Conservation (phyloP, 2,329 filamentous ascomycete species). For the Pyrenophora graminea region DNA sequence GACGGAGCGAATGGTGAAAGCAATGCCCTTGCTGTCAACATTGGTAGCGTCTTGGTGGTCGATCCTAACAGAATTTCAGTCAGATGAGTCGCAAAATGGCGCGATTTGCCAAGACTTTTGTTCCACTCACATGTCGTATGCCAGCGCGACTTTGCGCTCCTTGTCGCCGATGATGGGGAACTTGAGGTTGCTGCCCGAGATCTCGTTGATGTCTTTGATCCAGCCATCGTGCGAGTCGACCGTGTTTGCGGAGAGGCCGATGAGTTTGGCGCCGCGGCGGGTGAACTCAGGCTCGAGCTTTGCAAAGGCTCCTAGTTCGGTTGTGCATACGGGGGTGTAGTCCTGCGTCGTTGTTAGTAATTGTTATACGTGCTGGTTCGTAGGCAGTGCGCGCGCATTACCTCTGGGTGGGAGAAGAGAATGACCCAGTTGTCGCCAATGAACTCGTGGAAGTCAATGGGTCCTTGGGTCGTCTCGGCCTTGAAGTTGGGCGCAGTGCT, state of each 20-base stretch:
- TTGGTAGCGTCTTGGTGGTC: slow-evolving; percentile 62
- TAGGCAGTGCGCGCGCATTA: no score
- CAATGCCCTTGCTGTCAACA: slow-evolving; percentile 60
- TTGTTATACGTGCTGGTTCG: no score
- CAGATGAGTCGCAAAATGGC: slow-evolving; percentile 17
- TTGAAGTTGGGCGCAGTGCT: slow-evolving; percentile 71
- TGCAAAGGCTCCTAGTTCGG: slow-evolving; percentile 66
- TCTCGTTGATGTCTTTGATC: slow-evolving; percentile 60
- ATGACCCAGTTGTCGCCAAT: slow-evolving; percentile 72
- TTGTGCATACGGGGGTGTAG: slow-evolving; percentile 65
- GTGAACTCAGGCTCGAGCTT: slow-evolving; percentile 67
- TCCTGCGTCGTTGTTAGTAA: slow-evolving; percentile 30
- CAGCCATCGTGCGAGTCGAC: slow-evolving; percentile 56
- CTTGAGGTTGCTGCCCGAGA: slow-evolving; percentile 52
- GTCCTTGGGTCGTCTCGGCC: slow-evolving; percentile 67
- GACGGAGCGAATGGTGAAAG: slow-evolving; percentile 68
- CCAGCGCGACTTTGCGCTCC: slow-evolving; percentile 56
- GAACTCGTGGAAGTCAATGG: slow-evolving; percentile 72
- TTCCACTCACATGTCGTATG: slow-evolving; percentile 55
- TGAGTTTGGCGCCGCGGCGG: slow-evolving; percentile 65
- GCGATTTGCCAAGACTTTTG: background rate
- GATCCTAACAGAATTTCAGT: slow-evolving; percentile 42
- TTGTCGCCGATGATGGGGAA: slow-evolving; percentile 61
- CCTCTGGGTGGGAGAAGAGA: slow-evolving; percentile 70
- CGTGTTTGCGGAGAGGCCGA: slow-evolving; percentile 60